A percentile compares a stretch with the other conserved stretches of the same genome.
phyloP scores from a whole-genome alignment of 2,329 filamentous ascomycete species.

The Curvularia verruculosa region DNA sequence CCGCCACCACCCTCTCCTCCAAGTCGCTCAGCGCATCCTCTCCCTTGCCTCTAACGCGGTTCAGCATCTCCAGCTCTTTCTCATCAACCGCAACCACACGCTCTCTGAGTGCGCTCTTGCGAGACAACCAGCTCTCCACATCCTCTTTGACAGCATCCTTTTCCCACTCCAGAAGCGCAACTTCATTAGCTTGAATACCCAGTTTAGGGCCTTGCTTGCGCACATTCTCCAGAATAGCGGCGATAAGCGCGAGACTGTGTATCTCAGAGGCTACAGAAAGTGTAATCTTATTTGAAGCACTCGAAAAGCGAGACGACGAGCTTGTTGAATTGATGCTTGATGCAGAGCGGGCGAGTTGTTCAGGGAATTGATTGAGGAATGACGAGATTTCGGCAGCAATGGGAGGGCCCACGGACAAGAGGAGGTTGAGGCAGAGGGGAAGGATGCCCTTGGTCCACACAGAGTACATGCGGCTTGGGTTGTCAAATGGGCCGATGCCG shows the following conservation, averaged over 20 bases:
- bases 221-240: slow-evolving; percentile 71
- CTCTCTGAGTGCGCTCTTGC: slow-evolving; percentile 70
- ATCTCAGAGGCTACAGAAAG: slow-evolving; percentile 76
- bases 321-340: slow-evolving; percentile 70
- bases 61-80: slow-evolving; percentile 69
- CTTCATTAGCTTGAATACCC: slow-evolving; percentile 64
- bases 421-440: slow-evolving; percentile 85
- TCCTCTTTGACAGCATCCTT: slow-evolving; percentile 74
- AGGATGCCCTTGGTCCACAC: slow-evolving; percentile 91
- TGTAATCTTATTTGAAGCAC: slow-evolving; percentile 67
- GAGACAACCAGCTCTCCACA: slow-evolving; percentile 79
- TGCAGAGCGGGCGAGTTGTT: slow-evolving; percentile 74
- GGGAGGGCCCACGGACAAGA: slow-evolving; percentile 79
- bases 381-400: slow-evolving; percentile 83
- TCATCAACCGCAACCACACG: slow-evolving; percentile 75
- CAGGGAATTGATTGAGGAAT: slow-evolving; percentile 88
- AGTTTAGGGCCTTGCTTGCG: slow-evolving; percentile 54
- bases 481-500: slow-evolving; percentile 78
- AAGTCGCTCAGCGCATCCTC: slow-evolving; percentile 60
- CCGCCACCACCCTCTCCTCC: slow-evolving; percentile 73
- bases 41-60: slow-evolving; percentile 40
- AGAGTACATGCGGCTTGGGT: slow-evolving; percentile 76
- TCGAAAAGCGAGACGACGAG: slow-evolving; percentile 15
- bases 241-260: slow-evolving; percentile 78
- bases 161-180: slow-evolving; percentile 79